phyloP scores from a whole-genome alignment of 257 asterid species.

The Hygrophila difformis region DNA sequence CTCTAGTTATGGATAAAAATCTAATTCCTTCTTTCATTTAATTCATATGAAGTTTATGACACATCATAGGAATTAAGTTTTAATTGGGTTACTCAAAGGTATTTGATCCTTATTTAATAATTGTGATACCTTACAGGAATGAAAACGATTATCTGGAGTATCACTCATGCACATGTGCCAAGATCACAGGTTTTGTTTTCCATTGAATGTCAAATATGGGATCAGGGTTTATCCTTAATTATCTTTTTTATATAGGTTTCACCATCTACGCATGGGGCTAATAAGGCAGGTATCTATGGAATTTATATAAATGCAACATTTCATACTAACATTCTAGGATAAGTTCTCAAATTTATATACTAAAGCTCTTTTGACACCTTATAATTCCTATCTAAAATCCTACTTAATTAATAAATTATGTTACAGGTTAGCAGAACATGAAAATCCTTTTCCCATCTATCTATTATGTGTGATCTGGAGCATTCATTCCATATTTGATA shows the following conservation, averaged over 20 bases:
- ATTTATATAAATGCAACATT: too few species aligned
- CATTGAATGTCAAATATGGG: slow-evolving; percentile 12
- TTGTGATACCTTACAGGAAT: slow-evolving; percentile 51
- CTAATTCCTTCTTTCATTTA: slow-evolving; percentile 17
- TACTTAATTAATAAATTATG: too few species aligned
- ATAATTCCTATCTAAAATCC: too few species aligned
- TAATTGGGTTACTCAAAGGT: background rate
- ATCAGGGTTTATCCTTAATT: slow-evolving; percentile 14
- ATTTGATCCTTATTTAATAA: background rate
- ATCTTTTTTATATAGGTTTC: slow-evolving; percentile 51
- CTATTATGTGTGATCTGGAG: too few species aligned
- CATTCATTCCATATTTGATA: too few species aligned
- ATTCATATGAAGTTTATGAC: background rate
- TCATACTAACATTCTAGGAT: too few species aligned
- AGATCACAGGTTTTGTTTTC: slow-evolving; percentile 76
- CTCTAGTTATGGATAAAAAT: slow-evolving; percentile 87
- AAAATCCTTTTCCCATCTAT: too few species aligned
- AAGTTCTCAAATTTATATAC: too few species aligned
- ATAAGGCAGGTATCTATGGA: too few species aligned
- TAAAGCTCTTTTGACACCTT: too few species aligned
- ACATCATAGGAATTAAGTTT: background rate
- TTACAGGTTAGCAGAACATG: too few species aligned
- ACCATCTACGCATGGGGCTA: slow-evolving; percentile 84
- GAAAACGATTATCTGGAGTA: slow-evolving; percentile 99
- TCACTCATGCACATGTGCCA: slow-evolving; percentile 94